Base-by-base conservation (phyloP, 345 rosid genomes). In the Brassica incana region DNA sequence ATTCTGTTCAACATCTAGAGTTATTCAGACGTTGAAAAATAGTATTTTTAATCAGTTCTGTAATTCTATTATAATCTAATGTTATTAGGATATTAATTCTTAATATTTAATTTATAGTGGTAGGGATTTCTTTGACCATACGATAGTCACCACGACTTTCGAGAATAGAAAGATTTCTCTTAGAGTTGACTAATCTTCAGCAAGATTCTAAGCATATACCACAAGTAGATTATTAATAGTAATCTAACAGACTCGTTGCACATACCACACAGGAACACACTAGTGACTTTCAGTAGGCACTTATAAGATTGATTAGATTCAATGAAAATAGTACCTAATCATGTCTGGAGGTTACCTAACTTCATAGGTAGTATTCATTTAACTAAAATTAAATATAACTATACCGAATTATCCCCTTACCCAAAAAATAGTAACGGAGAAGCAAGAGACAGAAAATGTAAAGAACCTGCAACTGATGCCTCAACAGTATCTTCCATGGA, bases 391-490 rank as follows among this genome's bases (percentile, higher is more conserved):
- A 12, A 45, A 45, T 0, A 45, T 45, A 45, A 45, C 1, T 11
- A 40, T 36, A 40, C 48, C 3, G 48, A 40, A 40, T 40, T 40
- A 40, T 18, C 48, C 48, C 3, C 48, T 40, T 40, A 9, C 48
- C 4, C 16, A 7, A 16, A 15, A 6, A 6, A 40, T 54, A 54
- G 23, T 16, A 54, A 54, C 8, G 10, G 25, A 7, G 10, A 20
- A 66, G 77, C 68, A 67, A 79, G 32, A 79, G 32, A 38, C 60
- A 4, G 16, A 18, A 54, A 9, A 74, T 16, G 9, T 38, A 29
- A 72, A 59, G 35, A 78, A 83, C 84, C 87, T 78, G 81, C 81
- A 75, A 74, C 79, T 45, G 88, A 68, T 27, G 85, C 86, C 12
- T 68, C 30, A 20, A 85, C 72, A 27, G 48, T 81, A 70, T 83